phyloP scores from a whole-genome alignment of 345 rosid species.

The Eucalyptus pauciflora region DNA sequence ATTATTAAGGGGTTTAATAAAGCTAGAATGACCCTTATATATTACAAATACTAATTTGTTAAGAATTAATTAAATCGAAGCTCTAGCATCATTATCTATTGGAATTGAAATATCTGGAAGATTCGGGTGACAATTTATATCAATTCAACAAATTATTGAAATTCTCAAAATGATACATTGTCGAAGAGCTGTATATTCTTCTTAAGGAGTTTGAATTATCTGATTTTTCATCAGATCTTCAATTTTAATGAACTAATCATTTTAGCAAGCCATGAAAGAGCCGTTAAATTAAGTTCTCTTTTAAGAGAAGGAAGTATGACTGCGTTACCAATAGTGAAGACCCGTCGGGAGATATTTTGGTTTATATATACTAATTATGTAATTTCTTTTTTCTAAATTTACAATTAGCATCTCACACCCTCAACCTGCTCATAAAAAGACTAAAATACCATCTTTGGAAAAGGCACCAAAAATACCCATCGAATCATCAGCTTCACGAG shows the following conservation, averaged over 20 bases:
- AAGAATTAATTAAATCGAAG: neutral
- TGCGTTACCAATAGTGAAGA: neutral
- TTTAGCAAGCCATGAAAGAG: neutral
- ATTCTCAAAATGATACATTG: too few relatives aligned
- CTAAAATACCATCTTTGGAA: neutral
- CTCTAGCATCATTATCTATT: too few relatives aligned
- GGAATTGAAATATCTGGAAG: too few relatives aligned
- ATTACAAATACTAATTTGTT: neutral
- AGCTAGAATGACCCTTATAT: neutral
- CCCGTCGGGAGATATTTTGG: neutral
- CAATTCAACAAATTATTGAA: too few relatives aligned
- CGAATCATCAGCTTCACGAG: neutral
- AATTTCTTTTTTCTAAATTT: rapidly evolving
- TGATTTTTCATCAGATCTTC: too few relatives aligned
- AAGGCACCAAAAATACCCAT: neutral
- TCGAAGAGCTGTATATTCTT: too few relatives aligned
- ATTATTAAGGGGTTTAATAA: neutral
- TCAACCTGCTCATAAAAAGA: neutral
- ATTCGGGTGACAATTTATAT: too few relatives aligned
- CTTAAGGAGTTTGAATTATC: too few relatives aligned
- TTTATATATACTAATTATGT: neutral
- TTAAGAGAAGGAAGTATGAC: neutral
- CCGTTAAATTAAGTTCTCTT: neutral
- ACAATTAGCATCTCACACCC: neutral
- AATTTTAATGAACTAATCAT: too few relatives aligned